Percentiles rank a stretch among this genome's conserved stretches.
These are phyloP conservation scores for Beauveria brongniartii DNA, from an alignment of 2,329 filamentous ascomycete genomes.

Conservation along the genomic window DNA sequence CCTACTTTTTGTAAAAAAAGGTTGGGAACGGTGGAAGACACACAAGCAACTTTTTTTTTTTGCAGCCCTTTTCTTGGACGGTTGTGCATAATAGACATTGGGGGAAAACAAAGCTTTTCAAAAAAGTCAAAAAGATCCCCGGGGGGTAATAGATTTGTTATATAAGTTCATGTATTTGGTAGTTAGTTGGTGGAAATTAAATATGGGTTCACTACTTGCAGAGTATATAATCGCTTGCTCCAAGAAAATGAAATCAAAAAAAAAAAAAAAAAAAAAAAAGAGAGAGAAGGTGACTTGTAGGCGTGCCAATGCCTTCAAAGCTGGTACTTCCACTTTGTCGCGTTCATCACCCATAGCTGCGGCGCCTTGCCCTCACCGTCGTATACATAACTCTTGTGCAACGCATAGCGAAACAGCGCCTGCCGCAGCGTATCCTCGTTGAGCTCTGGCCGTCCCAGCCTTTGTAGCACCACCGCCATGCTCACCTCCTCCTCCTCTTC, in stretches of 20 bases:
- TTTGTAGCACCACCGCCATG: slow-evolving; percentile 1
- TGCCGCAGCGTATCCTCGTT: slow-evolving; percentile 19
- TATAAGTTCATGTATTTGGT: background rate
- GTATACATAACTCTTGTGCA: slow-evolving; percentile 27
- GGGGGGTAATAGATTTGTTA: background rate
- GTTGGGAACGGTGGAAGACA: background rate
- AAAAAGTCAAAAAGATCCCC: background rate
- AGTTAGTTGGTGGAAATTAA: background rate
- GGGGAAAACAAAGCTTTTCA: background rate
- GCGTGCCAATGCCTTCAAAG: background rate
- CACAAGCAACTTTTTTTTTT: background rate
- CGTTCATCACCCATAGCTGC: slow-evolving; percentile 24
- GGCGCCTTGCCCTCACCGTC: slow-evolving; percentile 19
- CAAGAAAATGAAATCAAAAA: background rate
- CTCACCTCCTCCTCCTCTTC: background rate
- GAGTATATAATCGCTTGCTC: background rate
- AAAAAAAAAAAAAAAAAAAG: background rate
- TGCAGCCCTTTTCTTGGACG: background rate
- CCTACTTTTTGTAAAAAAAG: slow-evolving; percentile 34
- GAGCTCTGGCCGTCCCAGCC: slow-evolving; percentile 18
- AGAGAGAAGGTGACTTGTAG: background rate
- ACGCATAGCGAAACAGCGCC: slow-evolving; percentile 26
- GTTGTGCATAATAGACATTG: background rate
- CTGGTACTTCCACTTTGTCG: slow-evolving; percentile 12
- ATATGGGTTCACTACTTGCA: background rate